Percentiles rank a stretch among this genome's conserved stretches.
Conservation (phyloP, 257 asterid species). For the Ligustrum vulgare region DNA sequence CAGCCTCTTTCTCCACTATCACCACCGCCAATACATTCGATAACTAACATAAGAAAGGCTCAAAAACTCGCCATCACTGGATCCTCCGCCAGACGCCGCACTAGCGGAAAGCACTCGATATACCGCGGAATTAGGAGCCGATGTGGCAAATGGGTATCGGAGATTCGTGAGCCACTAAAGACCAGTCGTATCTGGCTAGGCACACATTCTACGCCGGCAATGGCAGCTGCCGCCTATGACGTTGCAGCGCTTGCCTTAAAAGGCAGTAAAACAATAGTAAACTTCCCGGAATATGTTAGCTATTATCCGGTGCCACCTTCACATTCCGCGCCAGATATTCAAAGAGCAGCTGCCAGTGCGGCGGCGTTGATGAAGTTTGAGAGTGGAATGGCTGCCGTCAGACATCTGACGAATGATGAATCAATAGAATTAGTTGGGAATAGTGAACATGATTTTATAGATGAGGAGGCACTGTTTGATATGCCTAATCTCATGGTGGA, state of each 20-base stretch:
- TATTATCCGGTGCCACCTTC: conserved; percentile 46
- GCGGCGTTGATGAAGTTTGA: conserved; percentile 43
- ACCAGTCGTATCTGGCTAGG: conserved; percentile 49
- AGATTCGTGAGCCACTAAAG: conserved; percentile 47
- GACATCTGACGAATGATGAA: conserved; percentile 2
- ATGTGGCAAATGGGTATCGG: conserved; percentile 55
- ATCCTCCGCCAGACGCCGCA: background rate
- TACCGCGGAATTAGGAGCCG: conserved; percentile 59
- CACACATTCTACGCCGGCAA: conserved; percentile 42
- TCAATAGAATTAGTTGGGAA: background rate
- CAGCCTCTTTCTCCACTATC: conserved; percentile 14
- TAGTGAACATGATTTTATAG: conserved; percentile 28
- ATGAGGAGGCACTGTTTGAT: conserved; percentile 42
- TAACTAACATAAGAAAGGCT: conserved; percentile 32
- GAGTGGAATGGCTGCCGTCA: background rate
- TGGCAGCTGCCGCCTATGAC: conserved; percentile 51
- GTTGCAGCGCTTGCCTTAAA: conserved; percentile 45
- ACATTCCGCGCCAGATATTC: conserved; percentile 38
- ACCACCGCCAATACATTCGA: conserved; percentile 22
- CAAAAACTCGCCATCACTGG: conserved; percentile 16
- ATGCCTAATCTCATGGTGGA: conserved; percentile 50
- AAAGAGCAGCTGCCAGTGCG: conserved; percentile 48
- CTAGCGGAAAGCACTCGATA: conserved; percentile 37
- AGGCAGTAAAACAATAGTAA: conserved; percentile 33
- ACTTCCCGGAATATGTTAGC: conserved; percentile 43